These are phyloP conservation scores for Bremia lactucae DNA, from an alignment of 352 stramenopile species.

Conservation along the genomic window DNA sequence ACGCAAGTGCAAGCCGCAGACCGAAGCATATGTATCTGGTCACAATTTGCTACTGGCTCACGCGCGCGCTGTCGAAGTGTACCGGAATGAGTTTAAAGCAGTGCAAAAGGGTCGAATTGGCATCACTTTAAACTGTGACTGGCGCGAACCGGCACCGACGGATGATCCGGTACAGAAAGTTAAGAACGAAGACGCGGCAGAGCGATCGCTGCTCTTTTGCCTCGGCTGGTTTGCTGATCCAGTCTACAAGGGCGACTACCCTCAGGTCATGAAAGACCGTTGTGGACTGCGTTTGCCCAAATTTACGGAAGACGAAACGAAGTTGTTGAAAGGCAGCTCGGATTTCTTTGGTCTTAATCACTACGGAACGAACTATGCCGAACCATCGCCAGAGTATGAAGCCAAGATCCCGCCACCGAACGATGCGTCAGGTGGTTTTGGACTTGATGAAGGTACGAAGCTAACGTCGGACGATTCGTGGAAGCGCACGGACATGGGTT, in stretches of 20 bases:
- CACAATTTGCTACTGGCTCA: conserved; percentile 88
- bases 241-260: conserved; percentile 89
- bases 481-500: conserved; percentile 77
- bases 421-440: conserved; percentile 21
- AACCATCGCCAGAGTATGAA: conserved; percentile 33
- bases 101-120: conserved; percentile 74
- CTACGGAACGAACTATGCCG: conserved; percentile 68
- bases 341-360: conserved; percentile 95
- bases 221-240: conserved; percentile 90
- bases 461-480: conserved; percentile 36
- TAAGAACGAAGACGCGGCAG: conserved; percentile 50
- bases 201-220: conserved; percentile 78
- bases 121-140: conserved; percentile 88
- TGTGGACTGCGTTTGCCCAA: conserved; percentile 72
- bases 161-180: conserved; percentile 36
- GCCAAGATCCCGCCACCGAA: conserved; percentile 23
- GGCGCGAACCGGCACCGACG: conserved; percentile 60
- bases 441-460: conserved; percentile 32
- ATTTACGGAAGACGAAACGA: conserved; percentile 83
- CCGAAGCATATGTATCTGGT: conserved; percentile 67
- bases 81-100: conserved; percentile 65
- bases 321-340: conserved; percentile 62
- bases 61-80: conserved; percentile 69
- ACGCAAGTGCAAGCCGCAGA: conserved; percentile 28
- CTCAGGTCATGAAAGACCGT: conserved; percentile 81